A percentile compares a stretch with the other conserved stretches of the same genome.
phyloP scores from a whole-genome alignment of 1,139 yeast genomes.

The Yamadazyma dendronema region DNA sequence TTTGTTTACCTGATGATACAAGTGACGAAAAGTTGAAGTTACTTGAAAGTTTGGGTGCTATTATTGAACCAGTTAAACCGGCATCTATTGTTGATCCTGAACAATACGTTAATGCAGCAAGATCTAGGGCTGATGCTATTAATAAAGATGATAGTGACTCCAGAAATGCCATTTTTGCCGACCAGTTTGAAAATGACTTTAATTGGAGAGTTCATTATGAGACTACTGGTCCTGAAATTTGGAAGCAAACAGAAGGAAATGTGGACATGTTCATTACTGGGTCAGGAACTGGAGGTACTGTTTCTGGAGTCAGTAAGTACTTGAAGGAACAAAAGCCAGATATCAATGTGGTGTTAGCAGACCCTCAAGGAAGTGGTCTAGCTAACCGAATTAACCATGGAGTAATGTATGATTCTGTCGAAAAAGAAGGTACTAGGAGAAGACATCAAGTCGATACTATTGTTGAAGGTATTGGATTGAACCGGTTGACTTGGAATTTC shows the following conservation, averaged over 20 bases:
- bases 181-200: constrained; percentile 90
- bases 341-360: constrained; percentile 65
- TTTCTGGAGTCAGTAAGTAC: constrained; percentile 79
- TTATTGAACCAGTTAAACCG: constrained; percentile 85
- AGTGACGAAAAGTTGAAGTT: constrained; percentile 77
- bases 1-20: constrained; percentile 94
- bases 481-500: constrained; percentile 81
- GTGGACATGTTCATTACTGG: constrained; percentile 83
- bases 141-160: constrained; percentile 39
- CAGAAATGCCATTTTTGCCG: constrained; percentile 76
- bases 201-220: constrained; percentile 84
- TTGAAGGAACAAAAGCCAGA: constrained; percentile 50
- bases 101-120: constrained; percentile 90
- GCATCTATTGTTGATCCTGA: constrained; percentile 93
- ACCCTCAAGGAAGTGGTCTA: constrained; percentile 95
- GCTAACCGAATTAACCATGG: constrained; percentile 82
- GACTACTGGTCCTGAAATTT: constrained; percentile 91
- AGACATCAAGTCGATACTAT: constrained; percentile 95
- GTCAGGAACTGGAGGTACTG: constrained; percentile 75
- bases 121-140: constrained; percentile 57
- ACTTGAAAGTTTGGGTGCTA: constrained; percentile 75
- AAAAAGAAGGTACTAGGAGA: constrained; percentile 89
- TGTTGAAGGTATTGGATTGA: constrained; percentile 91
- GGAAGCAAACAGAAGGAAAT: constrained; percentile 56
- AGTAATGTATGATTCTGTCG: constrained; percentile 88